A percentile compares a stretch with the other conserved stretches of the same genome.
Evolutionary conservation across 2,329 filamentous ascomycete species (phyloP).

Genomic region (Claviceps fusiformis): DNA sequence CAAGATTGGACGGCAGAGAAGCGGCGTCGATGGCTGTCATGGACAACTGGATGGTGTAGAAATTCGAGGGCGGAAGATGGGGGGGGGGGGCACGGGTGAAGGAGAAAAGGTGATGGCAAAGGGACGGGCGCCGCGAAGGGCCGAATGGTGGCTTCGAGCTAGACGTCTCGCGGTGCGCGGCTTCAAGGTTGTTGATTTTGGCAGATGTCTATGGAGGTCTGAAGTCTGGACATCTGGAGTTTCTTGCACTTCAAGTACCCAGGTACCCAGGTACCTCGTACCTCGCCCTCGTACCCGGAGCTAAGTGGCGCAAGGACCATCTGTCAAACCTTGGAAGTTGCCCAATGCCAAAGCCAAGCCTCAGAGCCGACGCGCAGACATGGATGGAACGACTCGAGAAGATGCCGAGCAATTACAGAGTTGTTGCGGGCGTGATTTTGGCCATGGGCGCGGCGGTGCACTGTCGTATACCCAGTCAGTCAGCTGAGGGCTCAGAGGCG

Average conservation of each 20-base stretch:
- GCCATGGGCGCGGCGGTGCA: too few relatives aligned
- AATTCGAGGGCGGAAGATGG: background rate
- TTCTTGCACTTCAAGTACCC: background rate
- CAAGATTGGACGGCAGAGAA: slow-evolving; percentile 33
- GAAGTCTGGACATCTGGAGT: background rate
- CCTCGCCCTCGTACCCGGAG: background rate
- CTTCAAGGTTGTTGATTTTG: too few relatives aligned
- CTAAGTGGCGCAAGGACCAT: background rate
- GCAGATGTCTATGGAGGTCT: too few relatives aligned
- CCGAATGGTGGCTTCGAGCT: background rate
- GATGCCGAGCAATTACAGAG: background rate
- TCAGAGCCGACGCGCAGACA: background rate
- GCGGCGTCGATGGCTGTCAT: slow-evolving; percentile 4
- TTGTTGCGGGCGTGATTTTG: too few relatives aligned
- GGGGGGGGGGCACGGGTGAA: background rate
- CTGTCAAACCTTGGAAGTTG: background rate
- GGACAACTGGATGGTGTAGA: background rate
- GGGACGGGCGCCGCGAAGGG: too few relatives aligned
- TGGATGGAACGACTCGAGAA: background rate
- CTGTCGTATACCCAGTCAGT: too few relatives aligned
- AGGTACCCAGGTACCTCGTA: too few relatives aligned
- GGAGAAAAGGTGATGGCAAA: background rate
- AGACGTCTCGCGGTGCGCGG: too few relatives aligned
- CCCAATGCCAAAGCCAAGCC: background rate
- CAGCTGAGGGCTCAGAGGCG: background rate